Evolutionary conservation across 441 rosid genomes (phyloP).

Genomic region (Raphanus hybrid): DNA sequence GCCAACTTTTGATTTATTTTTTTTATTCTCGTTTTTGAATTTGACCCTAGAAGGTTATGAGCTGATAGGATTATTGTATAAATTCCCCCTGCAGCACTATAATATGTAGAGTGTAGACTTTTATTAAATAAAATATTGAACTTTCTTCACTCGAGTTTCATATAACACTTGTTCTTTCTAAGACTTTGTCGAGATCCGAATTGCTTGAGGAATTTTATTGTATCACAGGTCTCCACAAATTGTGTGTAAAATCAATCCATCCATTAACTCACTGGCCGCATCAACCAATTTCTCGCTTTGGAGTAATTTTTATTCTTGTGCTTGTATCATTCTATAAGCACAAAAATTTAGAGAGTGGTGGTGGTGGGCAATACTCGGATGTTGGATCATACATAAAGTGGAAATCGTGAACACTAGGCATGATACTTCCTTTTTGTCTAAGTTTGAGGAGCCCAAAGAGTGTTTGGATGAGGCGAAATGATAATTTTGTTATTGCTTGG

Average conservation of each 20-base stretch:
- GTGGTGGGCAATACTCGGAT: constrained; percentile 51
- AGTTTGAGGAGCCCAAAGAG: constrained; percentile 73
- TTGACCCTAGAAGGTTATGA: background rate
- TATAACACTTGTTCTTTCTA: background rate
- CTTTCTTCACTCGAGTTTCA: background rate
- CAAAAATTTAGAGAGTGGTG: constrained; percentile 38
- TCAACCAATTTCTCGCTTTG: background rate
- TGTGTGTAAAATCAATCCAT: background rate
- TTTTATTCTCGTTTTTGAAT: background rate
- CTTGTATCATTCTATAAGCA: constrained; percentile 51
- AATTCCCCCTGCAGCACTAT: background rate
- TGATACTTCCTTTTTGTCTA: constrained; percentile 84
- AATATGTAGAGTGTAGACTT: background rate
- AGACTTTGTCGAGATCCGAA: background rate
- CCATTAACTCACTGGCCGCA: background rate
- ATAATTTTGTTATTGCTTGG: constrained; percentile 1
- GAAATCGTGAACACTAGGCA: constrained; percentile 44
- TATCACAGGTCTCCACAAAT: background rate
- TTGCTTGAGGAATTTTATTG: background rate
- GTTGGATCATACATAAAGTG: constrained; percentile 24
- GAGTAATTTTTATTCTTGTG: background rate
- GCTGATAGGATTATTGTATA: background rate
- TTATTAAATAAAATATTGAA: background rate
- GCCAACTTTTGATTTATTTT: background rate
- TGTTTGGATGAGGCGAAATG: constrained; percentile 41